These are phyloP conservation scores for Aspergillus saccharolyticus DNA, from an alignment of 495 filamentous ascomycete genomes.

Conservation along the genomic window DNA sequence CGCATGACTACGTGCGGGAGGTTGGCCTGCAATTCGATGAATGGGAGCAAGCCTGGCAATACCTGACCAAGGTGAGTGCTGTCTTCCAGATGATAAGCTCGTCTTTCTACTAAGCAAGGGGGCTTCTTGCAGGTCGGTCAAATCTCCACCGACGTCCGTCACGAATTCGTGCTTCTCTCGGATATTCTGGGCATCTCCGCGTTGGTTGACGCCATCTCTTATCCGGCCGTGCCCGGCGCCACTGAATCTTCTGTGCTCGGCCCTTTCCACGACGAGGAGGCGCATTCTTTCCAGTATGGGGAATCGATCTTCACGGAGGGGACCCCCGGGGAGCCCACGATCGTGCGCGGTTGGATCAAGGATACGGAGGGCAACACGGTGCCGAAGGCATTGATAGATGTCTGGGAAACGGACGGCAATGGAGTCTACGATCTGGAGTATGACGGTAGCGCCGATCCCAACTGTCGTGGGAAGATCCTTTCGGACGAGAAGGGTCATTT, in stretches of 20 bases:
- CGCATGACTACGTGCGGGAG: conserved; percentile 7
- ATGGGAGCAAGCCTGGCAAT: conserved; percentile 9
- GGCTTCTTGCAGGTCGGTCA: conserved; percentile 45
- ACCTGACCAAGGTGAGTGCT: conserved; percentile 3
- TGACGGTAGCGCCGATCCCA: conserved; percentile 52
- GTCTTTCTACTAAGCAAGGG: neutral
- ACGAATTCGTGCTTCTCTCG: conserved; percentile 81
- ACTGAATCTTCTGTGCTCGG: conserved; percentile 79
- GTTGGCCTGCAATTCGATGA: conserved; percentile 10
- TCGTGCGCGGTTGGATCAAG: conserved; percentile 62
- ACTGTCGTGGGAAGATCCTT: conserved; percentile 65
- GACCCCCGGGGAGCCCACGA: conserved; percentile 42
- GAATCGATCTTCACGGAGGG: conserved; percentile 54
- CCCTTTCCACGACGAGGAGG: conserved; percentile 56
- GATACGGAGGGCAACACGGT: conserved; percentile 60
- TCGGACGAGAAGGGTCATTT: conserved; percentile 62
- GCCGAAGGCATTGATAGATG: conserved; percentile 62
- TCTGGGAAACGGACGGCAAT: conserved; percentile 78
- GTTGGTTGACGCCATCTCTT: conserved; percentile 63
- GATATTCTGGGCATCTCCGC: conserved; percentile 75
- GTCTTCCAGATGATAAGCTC: too few species aligned
- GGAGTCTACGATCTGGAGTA: conserved; percentile 82
- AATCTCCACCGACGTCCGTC: conserved; percentile 58
- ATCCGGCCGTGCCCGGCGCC: conserved; percentile 1
- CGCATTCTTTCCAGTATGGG: conserved; percentile 55